A percentile compares a stretch with the other conserved stretches of the same genome.
These are phyloP conservation scores for Salix caprea DNA, from an alignment of 345 rosid species.

Conservation along the genomic window DNA sequence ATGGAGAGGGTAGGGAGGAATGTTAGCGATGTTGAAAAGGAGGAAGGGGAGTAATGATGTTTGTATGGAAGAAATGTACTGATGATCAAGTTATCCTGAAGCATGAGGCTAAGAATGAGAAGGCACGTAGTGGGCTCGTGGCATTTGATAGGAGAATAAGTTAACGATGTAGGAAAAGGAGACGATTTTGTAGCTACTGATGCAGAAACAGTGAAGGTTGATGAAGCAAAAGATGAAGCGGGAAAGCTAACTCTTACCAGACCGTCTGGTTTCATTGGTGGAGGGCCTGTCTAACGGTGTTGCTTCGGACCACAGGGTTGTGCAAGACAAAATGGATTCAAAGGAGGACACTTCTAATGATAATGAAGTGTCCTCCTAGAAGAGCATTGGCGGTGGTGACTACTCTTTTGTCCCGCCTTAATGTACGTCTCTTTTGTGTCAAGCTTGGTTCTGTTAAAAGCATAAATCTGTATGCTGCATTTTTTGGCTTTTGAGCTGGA, in stretches of 20 bases:
- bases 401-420: conserved; percentile 15
- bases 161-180: neutral
- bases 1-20: conserved; percentile 1
- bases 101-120: conserved; percentile 14
- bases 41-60: conserved; percentile 30
- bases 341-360: conserved; percentile 12
- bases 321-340: conserved; percentile 6
- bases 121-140: neutral
- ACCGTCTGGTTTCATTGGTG: neutral
- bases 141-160: neutral
- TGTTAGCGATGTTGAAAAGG: conserved; percentile 21
- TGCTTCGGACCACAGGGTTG: neutral
- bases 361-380: conserved; percentile 2
- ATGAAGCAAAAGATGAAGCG: conserved; percentile 16
- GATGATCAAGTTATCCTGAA: conserved; percentile 7
- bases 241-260: neutral
- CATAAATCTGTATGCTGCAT: conserved; percentile 13
- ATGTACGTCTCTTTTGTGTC: conserved; percentile 29
- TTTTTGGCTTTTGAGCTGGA: neutral
- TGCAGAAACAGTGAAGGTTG: conserved; percentile 13
- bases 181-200: neutral
- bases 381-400: conserved; percentile 29
- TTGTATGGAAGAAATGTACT: conserved; percentile 33
- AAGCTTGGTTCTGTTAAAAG: conserved; percentile 2
- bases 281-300: conserved; percentile 1